Percentiles rank a stretch among this genome's conserved stretches.
Evolutionary conservation across 2,329 filamentous ascomycete genomes (phyloP).

Genomic region (Pseudogymnoascus sp.): DNA sequence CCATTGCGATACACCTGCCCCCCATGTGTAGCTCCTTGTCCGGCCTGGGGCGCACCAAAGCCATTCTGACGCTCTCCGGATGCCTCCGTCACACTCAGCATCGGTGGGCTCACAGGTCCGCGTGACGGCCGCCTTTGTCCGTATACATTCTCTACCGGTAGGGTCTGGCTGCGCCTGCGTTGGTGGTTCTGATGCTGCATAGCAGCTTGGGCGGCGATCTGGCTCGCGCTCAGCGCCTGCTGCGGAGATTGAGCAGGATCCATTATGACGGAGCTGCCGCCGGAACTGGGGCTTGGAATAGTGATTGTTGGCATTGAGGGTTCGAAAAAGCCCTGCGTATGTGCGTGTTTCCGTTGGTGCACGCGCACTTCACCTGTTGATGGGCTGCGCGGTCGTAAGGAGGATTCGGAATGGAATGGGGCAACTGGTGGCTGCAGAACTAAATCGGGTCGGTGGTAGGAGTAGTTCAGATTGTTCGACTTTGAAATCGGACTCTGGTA

Average conservation of each 20-base stretch:
- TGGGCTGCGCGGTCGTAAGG: slow-evolving; percentile 35
- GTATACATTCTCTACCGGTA: slow-evolving; percentile 43
- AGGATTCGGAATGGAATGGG: slow-evolving; percentile 29
- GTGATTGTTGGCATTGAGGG: slow-evolving; percentile 59
- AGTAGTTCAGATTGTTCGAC: background rate
- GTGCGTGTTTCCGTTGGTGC: slow-evolving; percentile 60
- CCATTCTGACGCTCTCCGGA: slow-evolving; percentile 52
- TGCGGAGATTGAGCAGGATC: slow-evolving; percentile 24
- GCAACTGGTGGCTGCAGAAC: background rate
- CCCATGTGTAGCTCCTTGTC: slow-evolving; percentile 24
- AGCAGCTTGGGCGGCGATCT: slow-evolving; percentile 73
- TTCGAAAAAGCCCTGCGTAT: slow-evolving; percentile 71
- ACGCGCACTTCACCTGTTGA: slow-evolving; percentile 29
- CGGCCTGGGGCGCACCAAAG: slow-evolving; percentile 34
- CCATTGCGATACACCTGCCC: slow-evolving; percentile 51
- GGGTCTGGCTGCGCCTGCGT: slow-evolving; percentile 68
- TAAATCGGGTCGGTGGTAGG: background rate
- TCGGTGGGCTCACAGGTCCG: slow-evolving; percentile 52
- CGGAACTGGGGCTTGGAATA: slow-evolving; percentile 37
- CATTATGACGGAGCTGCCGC: slow-evolving; percentile 29
- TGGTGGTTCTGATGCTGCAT: slow-evolving; percentile 50
- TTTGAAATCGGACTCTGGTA: background rate
- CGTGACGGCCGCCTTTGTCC: slow-evolving; percentile 27
- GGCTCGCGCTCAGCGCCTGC: slow-evolving; percentile 53
- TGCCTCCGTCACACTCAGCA: slow-evolving; percentile 58